These are phyloP conservation scores for Pleurotus sapidus DNA, from an alignment of 768 basidiomycete species.

Conservation along the genomic window DNA sequence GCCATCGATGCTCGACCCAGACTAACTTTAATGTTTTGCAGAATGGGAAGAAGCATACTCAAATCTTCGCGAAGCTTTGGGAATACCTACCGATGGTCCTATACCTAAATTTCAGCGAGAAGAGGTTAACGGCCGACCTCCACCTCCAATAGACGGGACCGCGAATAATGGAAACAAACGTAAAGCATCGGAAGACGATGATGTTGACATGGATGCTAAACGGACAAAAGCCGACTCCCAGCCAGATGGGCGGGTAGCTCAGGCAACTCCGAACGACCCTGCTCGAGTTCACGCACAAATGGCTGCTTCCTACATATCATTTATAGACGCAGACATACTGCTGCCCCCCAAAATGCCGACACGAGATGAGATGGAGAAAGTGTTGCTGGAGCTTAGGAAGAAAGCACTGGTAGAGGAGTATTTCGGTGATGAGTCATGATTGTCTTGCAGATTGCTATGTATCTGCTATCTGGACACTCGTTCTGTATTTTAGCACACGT, in stretches of 20 bases:
- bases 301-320: conserved; percentile 70
- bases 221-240: conserved; percentile 25
- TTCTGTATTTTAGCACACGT: no score
- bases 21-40: conserved; percentile 17
- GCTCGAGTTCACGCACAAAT: conserved; percentile 44
- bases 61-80: conserved; percentile 51
- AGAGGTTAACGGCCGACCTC: conserved; percentile 14
- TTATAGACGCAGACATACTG: conserved; percentile 71
- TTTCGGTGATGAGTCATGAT: conserved; percentile 34
- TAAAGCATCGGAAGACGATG: conserved; percentile 47
- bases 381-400: conserved; percentile 76
- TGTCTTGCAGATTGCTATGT: no score
- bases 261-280: conserved; percentile 22
- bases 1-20: no score
- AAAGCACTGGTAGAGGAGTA: conserved; percentile 79
- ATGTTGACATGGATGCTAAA: conserved; percentile 37
- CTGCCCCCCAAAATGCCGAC: conserved; percentile 75
- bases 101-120: conserved; percentile 51
- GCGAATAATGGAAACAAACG: conserved; percentile 38
- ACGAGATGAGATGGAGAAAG: conserved; percentile 73
- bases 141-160: conserved; percentile 19
- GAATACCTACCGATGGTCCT: conserved; percentile 47
- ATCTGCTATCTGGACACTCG: no score
- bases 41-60: conserved; percentile 66
- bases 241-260: conserved; percentile 16